Conservation (phyloP, 108 stramenopile genomes). For the Nitzschia sp. region DNA sequence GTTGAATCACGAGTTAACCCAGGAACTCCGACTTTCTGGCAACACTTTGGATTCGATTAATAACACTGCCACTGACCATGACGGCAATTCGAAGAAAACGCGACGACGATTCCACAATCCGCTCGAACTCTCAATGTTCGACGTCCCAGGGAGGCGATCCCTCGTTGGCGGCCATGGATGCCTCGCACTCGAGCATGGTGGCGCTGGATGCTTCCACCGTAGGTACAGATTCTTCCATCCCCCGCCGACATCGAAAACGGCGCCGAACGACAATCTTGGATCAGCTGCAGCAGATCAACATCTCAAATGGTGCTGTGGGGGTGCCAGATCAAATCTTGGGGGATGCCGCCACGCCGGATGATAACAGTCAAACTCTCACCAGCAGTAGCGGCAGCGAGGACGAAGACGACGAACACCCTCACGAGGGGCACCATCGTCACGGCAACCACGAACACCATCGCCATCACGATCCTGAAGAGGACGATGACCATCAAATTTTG, state of each 20-base stretch:
- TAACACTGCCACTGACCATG: constrained; percentile 3
- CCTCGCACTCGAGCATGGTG: background rate
- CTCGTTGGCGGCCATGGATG: background rate
- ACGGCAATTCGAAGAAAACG: constrained; percentile 13
- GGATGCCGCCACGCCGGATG: background rate
- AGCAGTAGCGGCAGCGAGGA: constrained; percentile 6
- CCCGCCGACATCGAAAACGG: background rate
- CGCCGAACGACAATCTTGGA: constrained; percentile 7
- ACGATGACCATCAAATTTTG: constrained; percentile 5
- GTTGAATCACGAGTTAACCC: too few species aligned
- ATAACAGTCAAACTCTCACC: constrained; percentile 6
- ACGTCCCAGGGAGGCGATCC: background rate
- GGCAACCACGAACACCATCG: too few species aligned
- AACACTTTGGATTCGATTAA: too few species aligned
- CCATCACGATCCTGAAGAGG: background rate
- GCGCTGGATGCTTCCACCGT: constrained; percentile 2
- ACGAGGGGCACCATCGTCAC: background rate
- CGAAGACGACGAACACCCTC: constrained; percentile 15
- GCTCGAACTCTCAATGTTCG: constrained; percentile 10
- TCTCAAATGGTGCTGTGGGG: background rate
- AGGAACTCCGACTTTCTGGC: too few species aligned
- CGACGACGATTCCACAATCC: constrained; percentile 19
- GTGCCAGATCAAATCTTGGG: constrained; percentile 24
- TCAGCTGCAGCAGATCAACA: constrained; percentile 15
- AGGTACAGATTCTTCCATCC: background rate